Conservation (phyloP, 2,329 filamentous ascomycete species). For the Helminthosporium solani region DNA sequence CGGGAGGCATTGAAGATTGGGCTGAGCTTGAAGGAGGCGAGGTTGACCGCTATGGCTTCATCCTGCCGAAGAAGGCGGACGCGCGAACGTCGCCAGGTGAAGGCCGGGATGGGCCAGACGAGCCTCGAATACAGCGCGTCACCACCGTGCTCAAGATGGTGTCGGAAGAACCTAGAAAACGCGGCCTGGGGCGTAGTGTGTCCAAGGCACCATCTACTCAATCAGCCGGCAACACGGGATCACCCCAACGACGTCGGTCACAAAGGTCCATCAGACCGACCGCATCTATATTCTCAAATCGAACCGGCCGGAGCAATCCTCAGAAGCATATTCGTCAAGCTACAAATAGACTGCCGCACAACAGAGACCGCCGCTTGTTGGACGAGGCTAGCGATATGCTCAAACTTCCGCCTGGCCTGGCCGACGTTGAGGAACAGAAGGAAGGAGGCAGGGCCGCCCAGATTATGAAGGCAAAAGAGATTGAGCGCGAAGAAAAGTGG, state of each 20-base stretch:
- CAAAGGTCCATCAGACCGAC: slow-evolving; percentile 48
- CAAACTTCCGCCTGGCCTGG: slow-evolving; percentile 56
- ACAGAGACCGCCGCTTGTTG: slow-evolving; percentile 54
- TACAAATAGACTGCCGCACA: slow-evolving; percentile 55
- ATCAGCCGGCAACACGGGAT: slow-evolving; percentile 37
- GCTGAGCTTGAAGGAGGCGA: slow-evolving; percentile 59
- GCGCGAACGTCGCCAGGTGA: slow-evolving; percentile 33
- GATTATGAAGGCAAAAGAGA: slow-evolving; percentile 59
- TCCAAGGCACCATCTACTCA: slow-evolving; percentile 50
- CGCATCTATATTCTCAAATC: slow-evolving; percentile 39
- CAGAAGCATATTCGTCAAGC: slow-evolving; percentile 53
- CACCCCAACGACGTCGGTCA: slow-evolving; percentile 44
- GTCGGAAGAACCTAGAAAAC: slow-evolving; percentile 56
- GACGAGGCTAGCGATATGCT: slow-evolving; percentile 67
- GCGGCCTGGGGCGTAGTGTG: slow-evolving; percentile 52
- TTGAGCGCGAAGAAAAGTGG: slow-evolving; percentile 66
- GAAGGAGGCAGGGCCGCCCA: slow-evolving; percentile 52
- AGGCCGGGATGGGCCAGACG: slow-evolving; percentile 32
- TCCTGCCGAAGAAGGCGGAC: slow-evolving; percentile 47
- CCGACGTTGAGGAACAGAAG: slow-evolving; percentile 47
- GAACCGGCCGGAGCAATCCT: slow-evolving; percentile 40
- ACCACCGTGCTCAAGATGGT: slow-evolving; percentile 60
- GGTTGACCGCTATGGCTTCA: slow-evolving; percentile 67
- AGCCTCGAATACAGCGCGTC: slow-evolving; percentile 55
- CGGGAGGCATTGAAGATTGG: slow-evolving; percentile 67